Conservation (phyloP, 139 green algal genomes). For the Nannochloris sp. region DNA sequence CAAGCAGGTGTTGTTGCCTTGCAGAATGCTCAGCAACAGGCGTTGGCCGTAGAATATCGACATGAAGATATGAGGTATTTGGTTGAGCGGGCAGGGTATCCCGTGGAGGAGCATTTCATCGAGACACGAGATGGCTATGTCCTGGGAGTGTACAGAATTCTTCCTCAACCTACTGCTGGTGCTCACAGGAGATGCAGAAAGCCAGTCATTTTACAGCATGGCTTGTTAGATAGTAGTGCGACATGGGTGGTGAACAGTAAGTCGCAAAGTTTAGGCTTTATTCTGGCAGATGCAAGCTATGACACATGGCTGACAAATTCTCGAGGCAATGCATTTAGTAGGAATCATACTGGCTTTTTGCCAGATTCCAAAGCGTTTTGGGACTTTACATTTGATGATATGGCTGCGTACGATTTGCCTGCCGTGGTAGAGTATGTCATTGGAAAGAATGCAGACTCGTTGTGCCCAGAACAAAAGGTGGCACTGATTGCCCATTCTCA, state of each 20-base stretch:
- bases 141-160: conserved; percentile 73
- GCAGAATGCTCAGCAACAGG: neutral
- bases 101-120: conserved; percentile 56
- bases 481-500: conserved; percentile 39
- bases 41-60: neutral
- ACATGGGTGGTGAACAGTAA: conserved; percentile 60
- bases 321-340: conserved; percentile 43
- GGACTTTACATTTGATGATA: conserved; percentile 49
- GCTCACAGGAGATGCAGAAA: conserved; percentile 6
- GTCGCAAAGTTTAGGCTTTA: conserved; percentile 58
- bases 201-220: conserved; percentile 68
- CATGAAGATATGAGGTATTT: conserved; percentile 7
- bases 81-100: conserved; percentile 32
- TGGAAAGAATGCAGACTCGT: conserved; percentile 17
- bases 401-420: conserved; percentile 58
- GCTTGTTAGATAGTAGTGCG: conserved; percentile 57
- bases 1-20: no score
- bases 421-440: conserved; percentile 46
- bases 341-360: conserved; percentile 43
- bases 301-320: conserved; percentile 30
- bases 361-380: conserved; percentile 35
- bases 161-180: conserved; percentile 6
- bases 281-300: conserved; percentile 58
- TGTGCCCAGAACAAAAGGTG: conserved; percentile 19
- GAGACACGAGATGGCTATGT: conserved; percentile 77